A percentile compares a stretch with the other conserved stretches of the same genome.
Evolutionary conservation across 352 stramenopile genomes (phyloP).

Genomic region (Globisporangium orthogonon): DNA sequence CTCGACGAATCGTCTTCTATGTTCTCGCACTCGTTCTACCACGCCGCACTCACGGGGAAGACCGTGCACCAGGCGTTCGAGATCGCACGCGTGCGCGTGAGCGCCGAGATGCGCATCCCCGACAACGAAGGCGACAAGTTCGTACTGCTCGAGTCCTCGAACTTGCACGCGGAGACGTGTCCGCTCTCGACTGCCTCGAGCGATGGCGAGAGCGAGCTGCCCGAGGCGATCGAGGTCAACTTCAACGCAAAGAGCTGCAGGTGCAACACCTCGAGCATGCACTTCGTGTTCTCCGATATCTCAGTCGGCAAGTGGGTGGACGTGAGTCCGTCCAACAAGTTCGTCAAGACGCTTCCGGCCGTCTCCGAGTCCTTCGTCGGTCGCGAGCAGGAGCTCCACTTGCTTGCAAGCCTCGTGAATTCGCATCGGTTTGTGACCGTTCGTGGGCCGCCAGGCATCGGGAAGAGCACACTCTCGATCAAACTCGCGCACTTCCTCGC

Average conservation of each 20-base stretch:
- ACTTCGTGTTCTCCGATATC: constrained; percentile 71
- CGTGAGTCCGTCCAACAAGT: constrained; percentile 64
- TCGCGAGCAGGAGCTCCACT: constrained; percentile 67
- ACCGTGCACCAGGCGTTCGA: constrained; percentile 73
- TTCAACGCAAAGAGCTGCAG: constrained; percentile 37
- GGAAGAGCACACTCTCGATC: constrained; percentile 72
- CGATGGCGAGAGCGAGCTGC: constrained; percentile 10
- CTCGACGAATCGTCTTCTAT: constrained; percentile 69
- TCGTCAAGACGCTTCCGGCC: constrained; percentile 55
- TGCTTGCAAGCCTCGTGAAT: constrained; percentile 51
- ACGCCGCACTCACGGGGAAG: constrained; percentile 64
- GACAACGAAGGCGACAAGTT: constrained; percentile 71
- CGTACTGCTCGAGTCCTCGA: constrained; percentile 62
- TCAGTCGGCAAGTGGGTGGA: constrained; percentile 71
- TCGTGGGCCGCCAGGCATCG: constrained; percentile 65
- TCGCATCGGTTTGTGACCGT: constrained; percentile 62
- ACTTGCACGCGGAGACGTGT: constrained; percentile 46
- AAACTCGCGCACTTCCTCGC: constrained; percentile 67
- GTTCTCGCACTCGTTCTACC: constrained; percentile 78
- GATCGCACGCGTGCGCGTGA: constrained; percentile 62
- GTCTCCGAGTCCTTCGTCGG: constrained; percentile 69
- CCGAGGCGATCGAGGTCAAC: constrained; percentile 45
- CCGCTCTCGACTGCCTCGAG: constrained; percentile 19
- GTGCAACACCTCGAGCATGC: constrained; percentile 40
- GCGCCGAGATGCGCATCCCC: constrained; percentile 57